Evolutionary conservation across 2,329 filamentous ascomycete genomes (phyloP).

Genomic region (Monilinia polystroma): DNA sequence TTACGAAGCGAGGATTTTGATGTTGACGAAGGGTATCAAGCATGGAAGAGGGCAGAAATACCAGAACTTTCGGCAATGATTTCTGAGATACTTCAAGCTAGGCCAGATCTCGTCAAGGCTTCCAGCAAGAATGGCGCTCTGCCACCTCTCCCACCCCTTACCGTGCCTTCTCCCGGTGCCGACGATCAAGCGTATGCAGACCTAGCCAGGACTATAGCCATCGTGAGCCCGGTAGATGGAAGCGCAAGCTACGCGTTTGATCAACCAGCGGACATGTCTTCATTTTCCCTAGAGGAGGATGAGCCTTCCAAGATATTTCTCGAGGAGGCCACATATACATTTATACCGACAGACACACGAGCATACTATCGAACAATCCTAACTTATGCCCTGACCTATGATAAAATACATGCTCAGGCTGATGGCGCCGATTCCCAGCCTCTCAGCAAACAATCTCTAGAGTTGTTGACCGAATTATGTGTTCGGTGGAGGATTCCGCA

Average conservation of each 20-base stretch:
- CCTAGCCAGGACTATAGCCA: slow-evolving; percentile 49
- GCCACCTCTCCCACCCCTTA: slow-evolving; percentile 52
- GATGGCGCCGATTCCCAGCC: slow-evolving; percentile 46
- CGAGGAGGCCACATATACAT: slow-evolving; percentile 74
- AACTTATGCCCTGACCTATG: slow-evolving; percentile 69
- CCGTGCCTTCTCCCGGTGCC: slow-evolving; percentile 21
- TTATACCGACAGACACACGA: slow-evolving; percentile 82
- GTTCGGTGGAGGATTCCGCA: slow-evolving; percentile 87
- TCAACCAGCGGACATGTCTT: slow-evolving; percentile 40
- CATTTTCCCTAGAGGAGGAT: slow-evolving; percentile 37
- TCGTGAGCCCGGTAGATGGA: slow-evolving; percentile 46
- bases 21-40: slow-evolving; percentile 78
- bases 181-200: slow-evolving; percentile 52
- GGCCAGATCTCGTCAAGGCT: slow-evolving; percentile 75
- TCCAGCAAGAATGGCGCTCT: slow-evolving; percentile 54
- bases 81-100: slow-evolving; percentile 81
- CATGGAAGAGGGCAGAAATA: slow-evolving; percentile 88
- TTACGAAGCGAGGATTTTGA: slow-evolving; percentile 86
- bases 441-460: slow-evolving; percentile 75
- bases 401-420: slow-evolving; percentile 54
- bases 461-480: slow-evolving; percentile 81
- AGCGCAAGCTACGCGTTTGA: slow-evolving; percentile 44
- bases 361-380: slow-evolving; percentile 81
- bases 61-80: slow-evolving; percentile 91
- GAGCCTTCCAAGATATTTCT: slow-evolving; percentile 39